Evolutionary conservation across 2,329 filamentous ascomycete species (phyloP), one percentile per base, ranked within the genome.

Genomic region (Elsinoe australis): DNA sequence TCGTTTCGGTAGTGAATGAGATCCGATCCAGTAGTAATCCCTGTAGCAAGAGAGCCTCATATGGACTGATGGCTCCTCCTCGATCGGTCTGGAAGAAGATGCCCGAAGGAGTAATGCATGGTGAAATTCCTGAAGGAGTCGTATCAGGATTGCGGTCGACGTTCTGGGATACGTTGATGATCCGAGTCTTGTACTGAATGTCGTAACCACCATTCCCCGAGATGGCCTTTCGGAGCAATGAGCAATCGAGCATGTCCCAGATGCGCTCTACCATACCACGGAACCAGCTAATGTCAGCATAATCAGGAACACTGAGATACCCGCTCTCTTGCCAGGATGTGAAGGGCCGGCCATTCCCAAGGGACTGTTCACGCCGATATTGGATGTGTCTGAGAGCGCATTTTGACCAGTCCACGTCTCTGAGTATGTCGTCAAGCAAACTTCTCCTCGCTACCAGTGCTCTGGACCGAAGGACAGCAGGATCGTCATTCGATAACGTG

Each of bases 141-240:
- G 52, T 62, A 44, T 77, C 71, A 1, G 62, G 63, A 8, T 73
- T 71, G 10, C 83, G 71, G 57, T 87, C 81, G 6, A 87, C 71
- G 46, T 87, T 88, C 57, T 89, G 85, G 4, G 81, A 85, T 0
- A 86, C 65, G 51, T 90, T 82, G 54, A 79, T 72, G 28, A 77
- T 62, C 9, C 65, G 59, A 66, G 71, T 71, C 58, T 82, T 81
- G 59, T 67, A 78, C 10, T 70, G 66, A 32, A 75, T 71, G 57
- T 88, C 83, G 51, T 72, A 77, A 39, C 26, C 18, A 0, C 70
- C 71, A 10, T 64, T 57, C 4, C 49, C 32, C 3, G 52, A 60
- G 3, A 57, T 53, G 1, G 74, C 62, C 32, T 70, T 73, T 17
- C 74, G 67, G 7, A 85, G 63, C 1, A 57, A 49, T 70, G 75